Evolutionary conservation across 441 rosid species (phyloP).

Genomic region (Erodium moschatum): DNA sequence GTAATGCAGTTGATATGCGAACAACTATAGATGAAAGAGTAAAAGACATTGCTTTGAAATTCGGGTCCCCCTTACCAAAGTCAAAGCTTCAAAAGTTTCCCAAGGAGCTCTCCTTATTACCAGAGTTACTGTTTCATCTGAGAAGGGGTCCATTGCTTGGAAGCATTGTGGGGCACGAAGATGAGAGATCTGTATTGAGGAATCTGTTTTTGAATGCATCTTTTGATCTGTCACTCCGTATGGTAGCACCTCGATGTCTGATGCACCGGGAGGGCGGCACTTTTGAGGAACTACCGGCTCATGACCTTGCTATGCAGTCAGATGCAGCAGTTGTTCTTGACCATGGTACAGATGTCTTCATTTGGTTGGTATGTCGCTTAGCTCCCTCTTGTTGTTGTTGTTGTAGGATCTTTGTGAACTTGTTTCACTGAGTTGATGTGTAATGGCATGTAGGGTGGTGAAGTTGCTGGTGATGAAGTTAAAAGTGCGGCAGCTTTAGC

Average conservation of each 20-base stretch:
- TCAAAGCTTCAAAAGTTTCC: constrained; percentile 78
- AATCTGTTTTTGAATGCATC: constrained; percentile 81
- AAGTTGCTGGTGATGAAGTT: constrained; percentile 77
- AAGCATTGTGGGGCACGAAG: constrained; percentile 85
- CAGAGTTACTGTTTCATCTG: constrained; percentile 84
- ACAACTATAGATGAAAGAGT: constrained; percentile 76
- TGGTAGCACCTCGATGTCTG: constrained; percentile 88
- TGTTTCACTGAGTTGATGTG: constrained; percentile 1
- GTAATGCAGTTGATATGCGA: constrained; percentile 63
- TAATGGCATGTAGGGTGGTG: constrained; percentile 53
- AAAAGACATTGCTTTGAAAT: constrained; percentile 69
- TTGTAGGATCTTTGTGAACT: constrained; percentile 4
- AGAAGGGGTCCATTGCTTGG: constrained; percentile 84
- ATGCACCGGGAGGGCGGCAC: constrained; percentile 96
- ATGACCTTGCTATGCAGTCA: constrained; percentile 92
- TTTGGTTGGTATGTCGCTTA: constrained; percentile 73
- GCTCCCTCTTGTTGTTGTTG: constrained; percentile 17
- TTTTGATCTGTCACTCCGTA: constrained; percentile 78
- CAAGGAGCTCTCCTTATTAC: constrained; percentile 62
- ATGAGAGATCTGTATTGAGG: constrained; percentile 77
- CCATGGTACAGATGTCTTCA: constrained; percentile 92
- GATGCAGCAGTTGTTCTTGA: constrained; percentile 92
- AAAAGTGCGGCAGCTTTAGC: constrained; percentile 82
- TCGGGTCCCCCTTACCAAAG: constrained; percentile 71
- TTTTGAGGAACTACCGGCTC: constrained; percentile 83